A percentile compares a stretch with the other conserved stretches of the same genome.
Conservation (phyloP, 306 rosid genomes). For the Amphicarpaea edgeworthii region DNA sequence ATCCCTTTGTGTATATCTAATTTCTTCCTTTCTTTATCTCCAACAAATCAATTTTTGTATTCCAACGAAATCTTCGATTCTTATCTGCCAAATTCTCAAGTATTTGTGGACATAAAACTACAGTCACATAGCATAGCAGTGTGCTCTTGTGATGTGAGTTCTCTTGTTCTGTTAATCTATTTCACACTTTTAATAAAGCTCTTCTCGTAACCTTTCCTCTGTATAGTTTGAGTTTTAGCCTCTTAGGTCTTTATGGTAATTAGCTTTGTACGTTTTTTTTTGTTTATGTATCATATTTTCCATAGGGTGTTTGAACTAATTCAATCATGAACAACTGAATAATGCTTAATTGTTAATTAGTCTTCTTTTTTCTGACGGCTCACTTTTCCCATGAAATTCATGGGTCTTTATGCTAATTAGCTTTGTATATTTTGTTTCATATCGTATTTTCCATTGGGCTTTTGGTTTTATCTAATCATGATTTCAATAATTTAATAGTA, state of each 20-base stretch:
- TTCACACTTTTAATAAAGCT: background rate
- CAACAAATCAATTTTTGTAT: background rate
- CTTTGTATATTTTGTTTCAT: background rate
- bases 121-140: conserved; percentile 5
- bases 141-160: background rate
- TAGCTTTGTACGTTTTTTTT: background rate
- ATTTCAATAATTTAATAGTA: background rate
- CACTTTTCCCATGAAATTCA: background rate
- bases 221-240: background rate
- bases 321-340: background rate
- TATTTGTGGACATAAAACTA: background rate
- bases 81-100: background rate
- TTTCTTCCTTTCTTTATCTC: background rate
- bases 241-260: conserved; percentile 3
- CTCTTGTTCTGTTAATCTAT: background rate
- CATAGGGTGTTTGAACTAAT: background rate
- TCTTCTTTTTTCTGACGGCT: background rate
- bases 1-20: background rate
- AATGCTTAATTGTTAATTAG: background rate
- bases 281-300: background rate
- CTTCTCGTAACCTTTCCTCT: background rate
- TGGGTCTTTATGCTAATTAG: conserved; percentile 19
- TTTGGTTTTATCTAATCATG: conserved; percentile 1
- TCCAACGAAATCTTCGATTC: background rate
- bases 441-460: background rate